Percentiles rank a stretch among this genome's conserved stretches.
phyloP scores from a whole-genome alignment of 768 basidiomycete genomes.

The Boletus rufocinnamomeus region DNA sequence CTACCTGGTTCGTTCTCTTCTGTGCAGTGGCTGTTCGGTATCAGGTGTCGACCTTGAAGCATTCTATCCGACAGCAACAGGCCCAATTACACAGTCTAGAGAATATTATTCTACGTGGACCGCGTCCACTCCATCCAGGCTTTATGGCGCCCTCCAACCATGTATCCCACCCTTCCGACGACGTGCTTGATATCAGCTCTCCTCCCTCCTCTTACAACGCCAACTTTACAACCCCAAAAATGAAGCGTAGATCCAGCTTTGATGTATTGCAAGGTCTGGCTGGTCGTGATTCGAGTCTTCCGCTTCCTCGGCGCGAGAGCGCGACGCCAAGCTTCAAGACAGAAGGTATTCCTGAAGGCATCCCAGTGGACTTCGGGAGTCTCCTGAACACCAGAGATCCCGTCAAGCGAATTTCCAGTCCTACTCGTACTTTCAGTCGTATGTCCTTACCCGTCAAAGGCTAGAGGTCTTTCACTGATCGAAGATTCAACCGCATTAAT shows the following conservation, averaged over 20 bases:
- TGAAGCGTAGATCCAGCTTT: constrained; percentile 67
- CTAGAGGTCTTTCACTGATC: constrained; percentile 23
- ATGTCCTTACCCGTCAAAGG: constrained; percentile 40
- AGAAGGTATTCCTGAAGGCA: constrained; percentile 70
- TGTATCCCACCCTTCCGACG: constrained; percentile 37
- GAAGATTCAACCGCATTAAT: constrained; percentile 25
- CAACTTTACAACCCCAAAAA: constrained; percentile 44
- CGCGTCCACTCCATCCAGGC: constrained; percentile 55
- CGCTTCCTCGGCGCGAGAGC: constrained; percentile 62
- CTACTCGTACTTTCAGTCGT: constrained; percentile 80
- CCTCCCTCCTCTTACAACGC: constrained; percentile 37
- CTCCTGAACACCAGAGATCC: constrained; percentile 39
- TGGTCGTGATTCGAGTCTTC: constrained; percentile 74
- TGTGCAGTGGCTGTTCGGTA: constrained; percentile 68
- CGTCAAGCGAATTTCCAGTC: constrained; percentile 63
- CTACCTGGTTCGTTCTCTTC: constrained; percentile 30
- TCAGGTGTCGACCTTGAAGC: constrained; percentile 80
- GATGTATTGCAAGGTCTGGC: constrained; percentile 71
- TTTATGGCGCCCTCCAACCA: constrained; percentile 43
- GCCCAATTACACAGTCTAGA: constrained; percentile 74
- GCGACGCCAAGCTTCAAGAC: constrained; percentile 39
- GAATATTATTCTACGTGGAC: constrained; percentile 63
- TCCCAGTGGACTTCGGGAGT: constrained; percentile 59
- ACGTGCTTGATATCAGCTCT: constrained; percentile 36
- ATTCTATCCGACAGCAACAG: constrained; percentile 82